These are phyloP conservation scores for Aspergillus sp. DNA, from an alignment of 2,329 filamentous ascomycete species.

Conservation along the genomic window DNA sequence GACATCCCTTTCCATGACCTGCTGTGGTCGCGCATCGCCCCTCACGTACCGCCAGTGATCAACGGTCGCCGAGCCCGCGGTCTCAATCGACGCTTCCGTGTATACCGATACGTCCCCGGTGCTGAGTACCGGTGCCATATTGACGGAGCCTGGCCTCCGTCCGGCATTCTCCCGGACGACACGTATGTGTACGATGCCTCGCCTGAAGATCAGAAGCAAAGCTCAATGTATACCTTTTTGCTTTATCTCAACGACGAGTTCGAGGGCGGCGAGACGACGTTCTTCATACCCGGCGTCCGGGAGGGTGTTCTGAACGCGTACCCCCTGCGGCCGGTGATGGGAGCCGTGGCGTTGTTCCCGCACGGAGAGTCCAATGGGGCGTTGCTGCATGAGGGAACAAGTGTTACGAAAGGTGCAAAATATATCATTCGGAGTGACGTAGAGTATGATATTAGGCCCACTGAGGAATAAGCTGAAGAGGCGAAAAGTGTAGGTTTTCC, in stretches of 20 bases:
- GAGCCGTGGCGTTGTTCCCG: slow-evolving; percentile 66
- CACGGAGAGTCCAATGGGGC: slow-evolving; percentile 67
- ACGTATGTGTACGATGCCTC: slow-evolving; percentile 68
- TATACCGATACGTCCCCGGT: slow-evolving; percentile 71
- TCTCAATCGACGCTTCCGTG: slow-evolving; percentile 68
- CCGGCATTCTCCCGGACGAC: slow-evolving; percentile 58
- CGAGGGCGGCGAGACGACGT: slow-evolving; percentile 69
- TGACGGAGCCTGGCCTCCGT: slow-evolving; percentile 72
- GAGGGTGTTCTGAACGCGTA: slow-evolving; percentile 70
- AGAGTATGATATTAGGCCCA: slow-evolving; percentile 60
- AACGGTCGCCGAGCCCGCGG: slow-evolving; percentile 60
- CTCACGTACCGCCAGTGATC: slow-evolving; percentile 57
- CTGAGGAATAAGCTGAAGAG: neutral
- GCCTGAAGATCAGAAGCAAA: slow-evolving; percentile 59
- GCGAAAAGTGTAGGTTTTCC: neutral
- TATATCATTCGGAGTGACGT: slow-evolving; percentile 73
- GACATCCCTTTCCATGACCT: slow-evolving; percentile 63
- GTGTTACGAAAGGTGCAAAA: slow-evolving; percentile 64
- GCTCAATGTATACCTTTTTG: slow-evolving; percentile 67
- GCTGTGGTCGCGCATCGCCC: slow-evolving; percentile 61
- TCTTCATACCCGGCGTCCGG: slow-evolving; percentile 63
- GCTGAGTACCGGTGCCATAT: slow-evolving; percentile 72
- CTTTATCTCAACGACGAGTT: slow-evolving; percentile 72
- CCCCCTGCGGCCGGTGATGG: slow-evolving; percentile 67
- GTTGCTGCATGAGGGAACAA: slow-evolving; percentile 68